Base-by-base conservation (phyloP, 2,329 filamentous ascomycete genomes). In the Neofusicoccum cordaticola region DNA sequence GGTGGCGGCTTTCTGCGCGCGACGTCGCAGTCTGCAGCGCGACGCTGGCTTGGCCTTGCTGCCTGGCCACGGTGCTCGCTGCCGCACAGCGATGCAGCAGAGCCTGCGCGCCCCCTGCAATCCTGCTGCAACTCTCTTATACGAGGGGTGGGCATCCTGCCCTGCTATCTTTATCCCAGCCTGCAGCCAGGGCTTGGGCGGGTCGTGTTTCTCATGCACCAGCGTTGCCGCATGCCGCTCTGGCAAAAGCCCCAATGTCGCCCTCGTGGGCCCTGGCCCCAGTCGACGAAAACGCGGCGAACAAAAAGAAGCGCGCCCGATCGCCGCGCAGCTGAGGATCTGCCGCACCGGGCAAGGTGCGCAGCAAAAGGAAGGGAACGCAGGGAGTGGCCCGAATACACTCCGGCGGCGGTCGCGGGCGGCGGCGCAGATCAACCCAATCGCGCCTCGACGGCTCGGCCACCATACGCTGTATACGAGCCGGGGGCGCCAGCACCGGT, bases 121-220 rank as follows among this genome's bases (percentile, higher is more conserved):
- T 60, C 56, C 56, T 45, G 56, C 56, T 58, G 56, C 31, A 47
- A 58, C 56, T 35, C 56, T 47, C n/a, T 17, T 60, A 60, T 60
- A 47, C 56, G 56, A 60, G 53, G 22, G 37, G 53, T 22, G 8
- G 6, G 7, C n/a, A 57, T 47, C 41, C 41, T 47, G 53, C 53
- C 41, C 42, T 37, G 56, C 56, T 60, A 47, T 58, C 56, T 58
- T 47, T 47, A 13, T 47, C 56, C 31, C 56, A 47, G 41, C 27
- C 42, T 47, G 56, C 56, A 47, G 27, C 5, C 4, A 31, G 27
- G 27, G 27, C 27, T 31, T 5, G 27, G 27, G 42, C 27, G 27
- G 42, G 53, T 47, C 56, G 56, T 57, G 53, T 31, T 57, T 45
- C 53, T 39, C 53, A 13, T 34, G 52, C 52, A 13, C 31, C 31